Base-by-base conservation (phyloP, 148 eudicot genomes). In the Cornus suecica region DNA sequence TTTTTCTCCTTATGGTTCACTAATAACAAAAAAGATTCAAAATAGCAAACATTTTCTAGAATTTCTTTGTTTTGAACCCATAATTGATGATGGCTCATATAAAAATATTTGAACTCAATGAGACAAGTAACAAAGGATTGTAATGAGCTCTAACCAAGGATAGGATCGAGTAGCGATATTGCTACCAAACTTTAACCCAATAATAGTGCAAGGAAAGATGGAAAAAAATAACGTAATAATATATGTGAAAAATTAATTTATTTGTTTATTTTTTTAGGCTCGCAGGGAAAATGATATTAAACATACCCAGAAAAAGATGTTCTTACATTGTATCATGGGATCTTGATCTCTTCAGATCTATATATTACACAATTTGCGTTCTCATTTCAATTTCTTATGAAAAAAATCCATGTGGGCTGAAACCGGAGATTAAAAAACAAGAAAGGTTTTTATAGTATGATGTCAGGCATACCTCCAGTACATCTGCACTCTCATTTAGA, bases 401-500 rank as follows among this genome's bases (percentile, higher is more conserved):
- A 28, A 72, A 26, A 2, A 74, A 11, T 63, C 25, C 41, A 34
- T 62, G 60, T 26, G 58, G 65, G 27, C 18, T 25, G 16, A 77
- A 72, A 56, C 62, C 20, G 8, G 7, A 37, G 42, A 8, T 37
- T 37, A 37, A 37, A 73, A 22, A 2, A 29, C 66, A 31, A 45
- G 10, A 48, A 25, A 52, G 25, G n/a, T 25, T 45, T 3, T 24
- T 3, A 65, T 29, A 60, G 20, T 48, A 76, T 27, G 51, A 75
- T 52, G 9, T 48, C 52, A 48, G 32, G 60, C 79, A 27, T 77
- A 86, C 89, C 76, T 77, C 78, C 72, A 86, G 70, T 66, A 81
- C 71, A 27, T 76, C 76, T 51, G 89, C 87, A 26, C 83, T 62
- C 48, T 64, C 48, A 72, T 86, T 86, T 34, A 86, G 76, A 77